Base-by-base conservation (phyloP, 2,329 filamentous ascomycete genomes). In the Pseudocercospora vitis region DNA sequence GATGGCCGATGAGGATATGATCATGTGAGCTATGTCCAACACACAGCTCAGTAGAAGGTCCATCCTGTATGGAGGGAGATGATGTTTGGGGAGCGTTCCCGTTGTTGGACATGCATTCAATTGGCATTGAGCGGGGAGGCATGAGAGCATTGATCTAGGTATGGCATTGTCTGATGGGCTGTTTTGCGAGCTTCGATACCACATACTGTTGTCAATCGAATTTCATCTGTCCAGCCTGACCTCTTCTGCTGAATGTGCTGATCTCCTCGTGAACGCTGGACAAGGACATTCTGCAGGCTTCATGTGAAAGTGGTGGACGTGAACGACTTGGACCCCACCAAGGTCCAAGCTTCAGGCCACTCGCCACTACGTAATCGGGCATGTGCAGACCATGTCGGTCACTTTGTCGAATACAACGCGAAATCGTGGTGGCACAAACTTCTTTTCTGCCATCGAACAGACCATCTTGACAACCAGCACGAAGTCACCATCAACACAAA, bases 1-100 rank as follows among this genome's bases (percentile, higher is more conserved):
- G 7, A 54, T 45, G 29, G 52, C 49, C 31, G 64, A 64, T 53
- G 63, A 67, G n/a, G 66, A 68, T 18, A 69, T 69, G 67, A 57
- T 63, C 19, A 60, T 68, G 62, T 66, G 60, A 63, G 37, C 37
- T 42, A 11, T 19, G 37, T 42, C 37, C 37, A 42, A 42, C 37
- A 42, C 37, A n/a, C 8, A 12, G 21, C 21, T 42, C 37, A 11
- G 21, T 6, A 21, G 12, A 7, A 21, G 8, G 24, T 14, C 18
- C n/a, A n/a, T n/a, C n/a, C n/a, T n/a, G n/a, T n/a, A n/a, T n/a
- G 37, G 24, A 9, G 5, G 9, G 2, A 11, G 7, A 29, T 19
- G 28, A 11, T n/a, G 19, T 47, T 18, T 47, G 4, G 14, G 4
- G 7, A 16, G 21, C 2, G 7, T 12, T 21, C 18, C 32, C 44